Percentiles rank a stretch among this genome's conserved stretches.
Conservation (phyloP, 2,329 filamentous ascomycete genomes). For the Zasmidium cellare region DNA sequence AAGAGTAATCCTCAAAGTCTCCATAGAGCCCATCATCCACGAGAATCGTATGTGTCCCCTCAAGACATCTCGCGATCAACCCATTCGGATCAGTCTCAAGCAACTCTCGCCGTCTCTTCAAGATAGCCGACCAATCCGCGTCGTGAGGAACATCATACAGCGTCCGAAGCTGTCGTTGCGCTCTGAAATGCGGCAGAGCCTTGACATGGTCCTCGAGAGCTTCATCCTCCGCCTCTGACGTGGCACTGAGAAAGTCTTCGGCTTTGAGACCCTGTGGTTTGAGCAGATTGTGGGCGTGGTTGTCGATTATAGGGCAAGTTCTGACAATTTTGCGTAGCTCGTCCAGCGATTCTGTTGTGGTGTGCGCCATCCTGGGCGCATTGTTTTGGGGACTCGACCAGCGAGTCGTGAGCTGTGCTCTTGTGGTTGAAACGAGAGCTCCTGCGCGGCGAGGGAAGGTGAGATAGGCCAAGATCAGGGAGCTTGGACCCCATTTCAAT, state of each 20-base stretch:
- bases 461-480: neutral
- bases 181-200: slow-evolving; percentile 69
- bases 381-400: neutral
- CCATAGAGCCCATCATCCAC: slow-evolving; percentile 75
- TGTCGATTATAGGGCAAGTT: slow-evolving; percentile 64
- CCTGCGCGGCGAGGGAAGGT: neutral
- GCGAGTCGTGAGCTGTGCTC: neutral
- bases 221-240: slow-evolving; percentile 70
- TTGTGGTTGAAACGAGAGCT: neutral
- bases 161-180: slow-evolving; percentile 65
- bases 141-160: slow-evolving; percentile 60
- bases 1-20: slow-evolving; percentile 59
- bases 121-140: slow-evolving; percentile 61
- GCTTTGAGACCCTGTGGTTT: slow-evolving; percentile 50
- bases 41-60: slow-evolving; percentile 71
- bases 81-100: slow-evolving; percentile 50
- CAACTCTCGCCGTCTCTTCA: slow-evolving; percentile 49
- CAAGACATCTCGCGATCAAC: slow-evolving; percentile 65
- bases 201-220: slow-evolving; percentile 62
- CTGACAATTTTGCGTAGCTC: slow-evolving; percentile 29
- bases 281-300: slow-evolving; percentile 71
- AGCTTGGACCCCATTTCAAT: neutral
- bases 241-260: slow-evolving; percentile 62
- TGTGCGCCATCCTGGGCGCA: neutral
- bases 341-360: slow-evolving; percentile 11